Base-by-base conservation (phyloP, 2,329 filamentous ascomycete genomes). In the Aspergillus awamori region DNA sequence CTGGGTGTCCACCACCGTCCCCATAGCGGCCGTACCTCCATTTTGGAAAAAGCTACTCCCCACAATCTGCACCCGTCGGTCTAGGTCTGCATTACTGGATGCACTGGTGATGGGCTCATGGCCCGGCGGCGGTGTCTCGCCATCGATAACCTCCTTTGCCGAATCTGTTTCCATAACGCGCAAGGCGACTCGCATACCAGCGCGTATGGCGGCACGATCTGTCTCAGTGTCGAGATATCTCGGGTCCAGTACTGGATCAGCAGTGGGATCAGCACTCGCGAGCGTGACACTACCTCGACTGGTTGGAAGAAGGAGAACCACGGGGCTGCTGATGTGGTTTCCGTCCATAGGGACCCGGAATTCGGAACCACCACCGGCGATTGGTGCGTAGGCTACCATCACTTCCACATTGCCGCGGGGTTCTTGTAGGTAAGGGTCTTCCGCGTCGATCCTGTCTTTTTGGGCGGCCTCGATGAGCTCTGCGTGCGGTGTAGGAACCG, bases 281-380 rank as follows among this genome's bases (percentile, higher is more conserved):
- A 74, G 62, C 1, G 65, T 65, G 6, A 72, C 55, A 20, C 38
- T 65, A 7, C 72, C 71, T 8, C 69, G 66, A 13, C 66, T 69
- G 4, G 69, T 58, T 2, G 71, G 71, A 17, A 62, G 28, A 26
- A 57, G 41, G 8, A 57, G 28, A 36, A 60, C 45, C 13, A 47
- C 54, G 36, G 60, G 56, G 51, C 58, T 62, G 17, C 63, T 54
- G 41, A 69, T 65, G 38, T 63, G 57, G 17, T 55, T 65, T 2
- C 67, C 67, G 53, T 69, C 66, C n/a, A 59, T 13, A 1, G 65
- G 63, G 55, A 65, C 59, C n/a, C 30, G 24, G 33, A 61, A 38
- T 15, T 55, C 33, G 4, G 39, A 24, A 22, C 59, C 61, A 13
- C 62, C 59, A 3, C 61, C 62, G 22, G 54, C 60, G 38, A 60